phyloP scores from a whole-genome alignment of 2,329 filamentous ascomycete species.

The Exophiala xenobiotica region DNA sequence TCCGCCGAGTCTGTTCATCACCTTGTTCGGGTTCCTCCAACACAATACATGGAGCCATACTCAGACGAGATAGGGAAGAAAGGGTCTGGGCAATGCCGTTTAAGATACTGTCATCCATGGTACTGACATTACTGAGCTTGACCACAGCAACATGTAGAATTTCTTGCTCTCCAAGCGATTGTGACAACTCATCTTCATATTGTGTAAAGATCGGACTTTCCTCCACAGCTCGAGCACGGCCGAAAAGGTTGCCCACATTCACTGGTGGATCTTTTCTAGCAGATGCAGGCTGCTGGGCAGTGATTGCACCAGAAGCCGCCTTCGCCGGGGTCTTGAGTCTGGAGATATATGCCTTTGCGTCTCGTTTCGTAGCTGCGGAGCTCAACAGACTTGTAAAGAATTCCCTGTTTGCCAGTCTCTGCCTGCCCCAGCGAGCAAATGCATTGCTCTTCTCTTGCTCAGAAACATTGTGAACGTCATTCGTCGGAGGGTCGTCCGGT shows the following conservation, averaged over 20 bases:
- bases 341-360: constrained; percentile 87
- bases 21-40: constrained; percentile 54
- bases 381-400: constrained; percentile 83
- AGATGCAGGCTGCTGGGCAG: constrained; percentile 19
- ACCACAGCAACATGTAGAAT: constrained; percentile 77
- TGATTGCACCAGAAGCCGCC: constrained; percentile 23
- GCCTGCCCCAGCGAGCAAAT: constrained; percentile 42
- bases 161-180: constrained; percentile 41
- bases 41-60: constrained; percentile 78
- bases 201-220: constrained; percentile 61
- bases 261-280: constrained; percentile 34
- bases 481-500: constrained; percentile 26
- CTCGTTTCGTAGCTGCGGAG: constrained; percentile 86
- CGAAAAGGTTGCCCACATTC: constrained; percentile 59
- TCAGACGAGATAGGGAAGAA: constrained; percentile 76
- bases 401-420: constrained; percentile 61
- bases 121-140: constrained; percentile 74
- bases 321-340: constrained; percentile 63
- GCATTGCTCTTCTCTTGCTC: constrained; percentile 9
- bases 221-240: constrained; percentile 57
- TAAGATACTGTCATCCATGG: constrained; percentile 66
- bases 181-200: constrained; percentile 42
- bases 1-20: constrained; percentile 44
- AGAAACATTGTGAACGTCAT: constrained; percentile 3
- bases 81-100: constrained; percentile 78